Evolutionary conservation across 306 rosid species (phyloP).

Genomic region (Geum urbanum): DNA sequence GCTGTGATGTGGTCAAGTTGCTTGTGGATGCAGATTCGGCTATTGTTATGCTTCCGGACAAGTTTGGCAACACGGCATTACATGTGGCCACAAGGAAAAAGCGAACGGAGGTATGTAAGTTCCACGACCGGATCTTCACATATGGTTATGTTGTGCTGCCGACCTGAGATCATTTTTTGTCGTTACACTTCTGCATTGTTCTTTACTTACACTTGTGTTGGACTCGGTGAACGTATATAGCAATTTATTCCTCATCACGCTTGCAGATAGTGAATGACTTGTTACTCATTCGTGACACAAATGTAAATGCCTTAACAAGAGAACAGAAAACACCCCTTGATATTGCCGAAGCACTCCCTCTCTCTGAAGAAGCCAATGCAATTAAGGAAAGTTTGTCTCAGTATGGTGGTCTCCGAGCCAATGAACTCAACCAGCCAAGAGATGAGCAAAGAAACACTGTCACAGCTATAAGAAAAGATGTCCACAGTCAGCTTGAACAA

Average conservation of each 20-base stretch:
- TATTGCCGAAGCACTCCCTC: constrained; percentile 72
- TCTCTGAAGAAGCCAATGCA: constrained; percentile 54
- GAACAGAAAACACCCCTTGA: constrained; percentile 79
- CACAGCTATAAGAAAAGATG: constrained; percentile 69
- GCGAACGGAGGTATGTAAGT: constrained; percentile 58
- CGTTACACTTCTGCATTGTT: not conserved
- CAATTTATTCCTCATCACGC: constrained; percentile 16
- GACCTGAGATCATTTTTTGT: not conserved
- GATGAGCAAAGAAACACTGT: constrained; percentile 77
- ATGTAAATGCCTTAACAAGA: constrained; percentile 72
- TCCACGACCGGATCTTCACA: not conserved
- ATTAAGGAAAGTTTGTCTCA: constrained; percentile 56
- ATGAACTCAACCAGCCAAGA: constrained; percentile 74
- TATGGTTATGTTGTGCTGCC: too few relatives aligned
- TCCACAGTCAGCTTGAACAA: constrained; percentile 78
- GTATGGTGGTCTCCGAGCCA: constrained; percentile 59
- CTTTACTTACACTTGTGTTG: not conserved
- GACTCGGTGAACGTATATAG: not conserved
- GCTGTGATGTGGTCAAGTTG: constrained; percentile 63
- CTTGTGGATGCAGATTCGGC: constrained; percentile 59
- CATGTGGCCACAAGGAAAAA: constrained; percentile 94
- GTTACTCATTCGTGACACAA: constrained; percentile 51
- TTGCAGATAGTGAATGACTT: constrained; percentile 81
- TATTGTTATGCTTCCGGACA: constrained; percentile 73
- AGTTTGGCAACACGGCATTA: constrained; percentile 72